These are phyloP conservation scores for Epichloe bromicola DNA, from an alignment of 2,329 filamentous ascomycete genomes.

Conservation along the genomic window DNA sequence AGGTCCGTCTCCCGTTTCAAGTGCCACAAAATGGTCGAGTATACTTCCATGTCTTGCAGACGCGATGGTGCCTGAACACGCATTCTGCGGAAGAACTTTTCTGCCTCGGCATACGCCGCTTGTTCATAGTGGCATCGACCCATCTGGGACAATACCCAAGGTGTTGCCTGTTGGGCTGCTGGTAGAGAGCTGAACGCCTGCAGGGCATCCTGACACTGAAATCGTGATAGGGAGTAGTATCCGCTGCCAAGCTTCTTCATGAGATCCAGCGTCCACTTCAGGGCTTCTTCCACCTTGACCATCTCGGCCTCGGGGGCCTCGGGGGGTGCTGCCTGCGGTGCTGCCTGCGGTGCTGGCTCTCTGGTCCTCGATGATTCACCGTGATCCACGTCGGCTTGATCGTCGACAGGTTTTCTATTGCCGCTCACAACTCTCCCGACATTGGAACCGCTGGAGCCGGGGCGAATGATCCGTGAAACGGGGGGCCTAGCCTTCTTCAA, in stretches of 20 bases:
- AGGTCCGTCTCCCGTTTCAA: slow-evolving; percentile 84
- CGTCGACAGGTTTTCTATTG: slow-evolving; percentile 63
- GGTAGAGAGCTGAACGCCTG: slow-evolving; percentile 60
- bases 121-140: slow-evolving; percentile 88
- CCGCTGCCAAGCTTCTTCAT: slow-evolving; percentile 71
- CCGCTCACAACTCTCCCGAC: slow-evolving; percentile 83
- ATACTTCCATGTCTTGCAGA: slow-evolving; percentile 92
- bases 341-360: slow-evolving; percentile 27
- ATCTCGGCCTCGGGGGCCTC: slow-evolving; percentile 38
- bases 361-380: slow-evolving; percentile 42
- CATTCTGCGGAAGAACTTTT: slow-evolving; percentile 72
- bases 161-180: slow-evolving; percentile 68
- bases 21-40: slow-evolving; percentile 98
- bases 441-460: slow-evolving; percentile 52
- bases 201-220: slow-evolving; percentile 65
- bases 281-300: slow-evolving; percentile 57
- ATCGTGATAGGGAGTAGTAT: slow-evolving; percentile 66
- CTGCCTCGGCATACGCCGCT: slow-evolving; percentile 71
- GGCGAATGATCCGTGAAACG: slow-evolving; percentile 52
- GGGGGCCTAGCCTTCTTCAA: slow-evolving; percentile 79
- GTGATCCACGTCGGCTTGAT: slow-evolving; percentile 56
- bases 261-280: slow-evolving; percentile 66
- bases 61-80: slow-evolving; percentile 69
- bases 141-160: slow-evolving; percentile 85
- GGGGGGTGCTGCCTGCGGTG: slow-evolving; percentile 22